Percentiles rank a stretch among this genome's conserved stretches.
Evolutionary conservation across 2,329 filamentous ascomycete species (phyloP).

Genomic region (Colletotrichum sp.): DNA sequence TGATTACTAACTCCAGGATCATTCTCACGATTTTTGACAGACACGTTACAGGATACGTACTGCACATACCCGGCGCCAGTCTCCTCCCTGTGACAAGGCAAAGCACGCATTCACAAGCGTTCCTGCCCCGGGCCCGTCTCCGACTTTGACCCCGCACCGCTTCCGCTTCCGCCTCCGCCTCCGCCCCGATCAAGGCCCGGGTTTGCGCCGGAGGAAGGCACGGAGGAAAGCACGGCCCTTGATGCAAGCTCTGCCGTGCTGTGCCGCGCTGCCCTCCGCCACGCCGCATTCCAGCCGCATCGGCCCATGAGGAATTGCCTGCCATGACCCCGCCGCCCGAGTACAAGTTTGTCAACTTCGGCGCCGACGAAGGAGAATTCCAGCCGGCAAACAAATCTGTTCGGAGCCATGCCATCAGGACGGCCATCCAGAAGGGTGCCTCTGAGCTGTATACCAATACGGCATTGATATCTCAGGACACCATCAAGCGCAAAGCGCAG

Average conservation of each 20-base stretch:
- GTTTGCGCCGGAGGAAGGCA: not conserved
- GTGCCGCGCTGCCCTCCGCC: not conserved
- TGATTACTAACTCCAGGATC: not conserved
- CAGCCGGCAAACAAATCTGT: slow-evolving; percentile 10
- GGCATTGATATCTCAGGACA: not conserved
- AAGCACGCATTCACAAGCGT: not conserved
- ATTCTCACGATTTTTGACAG: not conserved
- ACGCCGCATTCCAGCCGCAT: not conserved
- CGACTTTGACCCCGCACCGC: not conserved
- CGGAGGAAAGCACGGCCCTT: not conserved
- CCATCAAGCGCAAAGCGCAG: not conserved
- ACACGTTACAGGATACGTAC: not conserved
- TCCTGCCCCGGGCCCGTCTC: not conserved
- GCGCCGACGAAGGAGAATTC: not conserved
- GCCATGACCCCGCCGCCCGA: slow-evolving; percentile 1
- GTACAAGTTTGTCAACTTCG: slow-evolving; percentile 20
- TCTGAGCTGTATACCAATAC: not conserved
- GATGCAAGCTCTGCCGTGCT: not conserved
- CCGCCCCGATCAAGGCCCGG: not conserved
- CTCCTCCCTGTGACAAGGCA: not conserved
- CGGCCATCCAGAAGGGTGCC: slow-evolving; percentile 12
- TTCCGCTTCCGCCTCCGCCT: not conserved
- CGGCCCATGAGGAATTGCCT: not conserved
- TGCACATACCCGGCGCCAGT: not conserved
- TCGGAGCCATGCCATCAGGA: slow-evolving; percentile 22